A percentile compares a stretch with the other conserved stretches of the same genome.
Conservation (phyloP, 441 rosid species). For the Omphalea diandra region DNA sequence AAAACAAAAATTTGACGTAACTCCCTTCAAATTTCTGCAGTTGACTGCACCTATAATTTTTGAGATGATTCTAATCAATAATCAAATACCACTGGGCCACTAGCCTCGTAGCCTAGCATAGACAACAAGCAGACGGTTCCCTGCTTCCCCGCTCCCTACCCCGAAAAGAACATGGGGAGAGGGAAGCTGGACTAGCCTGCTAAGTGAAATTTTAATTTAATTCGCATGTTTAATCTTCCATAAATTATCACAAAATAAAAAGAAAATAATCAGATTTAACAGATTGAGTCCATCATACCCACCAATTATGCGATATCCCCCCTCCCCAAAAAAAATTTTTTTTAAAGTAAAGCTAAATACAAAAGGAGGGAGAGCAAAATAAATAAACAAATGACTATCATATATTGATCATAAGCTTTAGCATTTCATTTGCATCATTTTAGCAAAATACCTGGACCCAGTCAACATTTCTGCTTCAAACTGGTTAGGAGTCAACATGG, state of each 20-base stretch:
- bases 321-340: too few relatives aligned
- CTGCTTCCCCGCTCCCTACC: too few relatives aligned
- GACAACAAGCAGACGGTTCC: neutral
- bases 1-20: neutral
- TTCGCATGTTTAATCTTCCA: too few relatives aligned
- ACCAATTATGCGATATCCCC: too few relatives aligned
- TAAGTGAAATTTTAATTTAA: too few relatives aligned
- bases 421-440: slow-evolving; percentile 2
- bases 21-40: neutral
- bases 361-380: neutral
- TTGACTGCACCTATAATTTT: neutral
- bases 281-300: too few relatives aligned
- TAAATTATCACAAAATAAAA: too few relatives aligned
- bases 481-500: slow-evolving; percentile 99
- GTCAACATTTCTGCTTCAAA: slow-evolving; percentile 96
- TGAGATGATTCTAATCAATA: neutral
- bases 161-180: too few relatives aligned
- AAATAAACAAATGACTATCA: neutral
- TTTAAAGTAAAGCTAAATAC: neutral
- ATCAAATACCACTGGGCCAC: neutral
- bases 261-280: too few relatives aligned
- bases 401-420: slow-evolving; percentile 10
- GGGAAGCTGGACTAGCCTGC: neutral
- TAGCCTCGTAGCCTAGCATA: neutral
- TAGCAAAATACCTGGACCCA: slow-evolving; percentile 63